Conservation (phyloP, 345 rosid genomes). For the Camelina sativa region DNA sequence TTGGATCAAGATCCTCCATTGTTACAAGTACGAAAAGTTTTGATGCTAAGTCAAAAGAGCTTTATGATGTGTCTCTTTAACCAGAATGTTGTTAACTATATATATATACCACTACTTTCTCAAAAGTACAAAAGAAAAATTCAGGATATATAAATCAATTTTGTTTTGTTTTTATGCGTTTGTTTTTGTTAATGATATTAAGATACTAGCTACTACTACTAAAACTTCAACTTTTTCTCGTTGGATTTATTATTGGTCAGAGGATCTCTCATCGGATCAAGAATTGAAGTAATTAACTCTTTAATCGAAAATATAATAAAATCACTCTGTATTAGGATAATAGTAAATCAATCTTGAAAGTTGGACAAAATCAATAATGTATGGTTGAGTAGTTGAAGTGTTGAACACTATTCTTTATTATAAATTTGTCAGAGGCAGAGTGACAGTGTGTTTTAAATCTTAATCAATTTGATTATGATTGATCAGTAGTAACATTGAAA, state of each 20-base stretch:
- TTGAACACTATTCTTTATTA: background rate
- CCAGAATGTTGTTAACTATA: background rate
- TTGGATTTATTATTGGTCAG: slow-evolving; percentile 2
- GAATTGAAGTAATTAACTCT: slow-evolving; percentile 7
- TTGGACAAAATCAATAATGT: background rate
- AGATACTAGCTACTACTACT: background rate
- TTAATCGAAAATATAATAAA: background rate
- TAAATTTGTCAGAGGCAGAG: background rate
- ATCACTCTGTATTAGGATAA: background rate
- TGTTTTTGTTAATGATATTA: background rate
- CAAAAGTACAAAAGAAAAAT: background rate
- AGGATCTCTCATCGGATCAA: slow-evolving; percentile 13
- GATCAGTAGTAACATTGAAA: background rate
- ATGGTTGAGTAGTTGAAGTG: background rate
- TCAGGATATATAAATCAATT: background rate
- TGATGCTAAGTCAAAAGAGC: background rate
- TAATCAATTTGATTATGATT: background rate
- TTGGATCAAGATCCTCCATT: slow-evolving; percentile 53
- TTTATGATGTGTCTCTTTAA: background rate
- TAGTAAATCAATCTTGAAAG: slow-evolving; percentile 1
- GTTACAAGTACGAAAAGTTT: slow-evolving; percentile 29
- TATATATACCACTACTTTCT: background rate
- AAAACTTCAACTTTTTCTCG: background rate
- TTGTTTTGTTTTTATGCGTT: slow-evolving; percentile 1
- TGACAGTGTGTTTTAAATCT: background rate